These are phyloP conservation scores for Auriculariales sp. DNA, from an alignment of 768 basidiomycete genomes.

Conservation along the genomic window DNA sequence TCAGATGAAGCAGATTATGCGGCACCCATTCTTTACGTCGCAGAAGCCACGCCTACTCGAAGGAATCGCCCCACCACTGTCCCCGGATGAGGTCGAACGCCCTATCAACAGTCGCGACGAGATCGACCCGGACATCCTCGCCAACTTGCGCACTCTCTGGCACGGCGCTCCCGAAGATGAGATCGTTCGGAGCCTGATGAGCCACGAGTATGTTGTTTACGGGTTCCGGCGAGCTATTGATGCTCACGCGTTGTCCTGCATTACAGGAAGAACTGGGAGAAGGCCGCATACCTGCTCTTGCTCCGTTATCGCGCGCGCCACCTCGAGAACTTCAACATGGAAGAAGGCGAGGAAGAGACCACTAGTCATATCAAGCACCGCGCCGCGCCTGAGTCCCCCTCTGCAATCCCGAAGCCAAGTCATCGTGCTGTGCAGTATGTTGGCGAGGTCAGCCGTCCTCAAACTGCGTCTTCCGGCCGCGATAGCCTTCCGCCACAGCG, in stretches of 20 bases:
- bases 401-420: background rate
- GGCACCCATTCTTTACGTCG: conserved; percentile 63
- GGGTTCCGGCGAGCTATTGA: background rate
- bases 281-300: conserved; percentile 89
- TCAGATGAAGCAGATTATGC: conserved; percentile 75
- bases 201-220: conserved; percentile 17
- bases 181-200: conserved; percentile 49
- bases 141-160: conserved; percentile 88
- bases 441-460: background rate
- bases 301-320: conserved; percentile 66
- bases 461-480: background rate
- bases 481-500: conserved; percentile 11
- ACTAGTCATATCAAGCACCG: conserved; percentile 3
- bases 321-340: conserved; percentile 60
- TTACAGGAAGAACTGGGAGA: conserved; percentile 59
- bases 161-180: conserved; percentile 60
- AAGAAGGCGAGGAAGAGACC: conserved; percentile 26
- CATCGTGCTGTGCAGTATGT: background rate
- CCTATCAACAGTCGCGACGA: conserved; percentile 47
- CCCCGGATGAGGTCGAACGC: conserved; percentile 50
- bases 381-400: conserved; percentile 9
- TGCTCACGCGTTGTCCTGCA: background rate
- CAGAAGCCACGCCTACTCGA: background rate
- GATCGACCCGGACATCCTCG: conserved; percentile 82
- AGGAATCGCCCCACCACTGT: conserved; percentile 27